Conservation (phyloP, 768 basidiomycete genomes). For the Lentinula guzmanii region DNA sequence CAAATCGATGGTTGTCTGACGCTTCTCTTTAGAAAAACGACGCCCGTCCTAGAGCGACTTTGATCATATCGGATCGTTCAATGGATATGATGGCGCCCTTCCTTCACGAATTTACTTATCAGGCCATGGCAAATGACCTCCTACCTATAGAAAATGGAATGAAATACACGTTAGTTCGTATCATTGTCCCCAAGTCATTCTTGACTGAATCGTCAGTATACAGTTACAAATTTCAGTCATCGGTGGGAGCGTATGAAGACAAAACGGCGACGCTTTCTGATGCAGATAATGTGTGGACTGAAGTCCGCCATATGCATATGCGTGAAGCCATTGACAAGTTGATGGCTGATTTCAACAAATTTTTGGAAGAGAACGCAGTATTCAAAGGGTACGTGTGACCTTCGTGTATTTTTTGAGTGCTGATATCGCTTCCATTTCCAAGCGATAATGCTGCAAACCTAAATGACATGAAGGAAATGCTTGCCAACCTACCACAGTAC, state of each 20-base stretch:
- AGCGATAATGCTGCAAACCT: constrained; percentile 78
- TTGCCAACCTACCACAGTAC: constrained; percentile 90
- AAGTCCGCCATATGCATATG: constrained; percentile 97
- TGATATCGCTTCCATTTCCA: constrained; percentile 6
- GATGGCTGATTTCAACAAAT: constrained; percentile 93
- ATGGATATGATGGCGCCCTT: constrained; percentile 92
- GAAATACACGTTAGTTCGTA: constrained; percentile 69
- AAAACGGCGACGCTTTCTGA: constrained; percentile 86
- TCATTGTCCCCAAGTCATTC: neutral
- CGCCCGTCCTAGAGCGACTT: constrained; percentile 65
- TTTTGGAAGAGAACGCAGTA: constrained; percentile 89
- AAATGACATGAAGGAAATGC: constrained; percentile 99
- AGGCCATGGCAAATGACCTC: constrained; percentile 97
- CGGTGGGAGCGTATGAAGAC: constrained; percentile 79
- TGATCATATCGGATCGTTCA: constrained; percentile 93
- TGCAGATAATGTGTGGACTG: constrained; percentile 84
- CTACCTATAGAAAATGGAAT: constrained; percentile 82
- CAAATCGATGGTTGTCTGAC: neutral
- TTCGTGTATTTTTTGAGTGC: neutral
- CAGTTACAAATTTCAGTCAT: constrained; percentile 93
- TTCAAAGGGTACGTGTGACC: constrained; percentile 68
- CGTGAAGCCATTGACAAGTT: constrained; percentile 96
- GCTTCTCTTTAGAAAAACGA: constrained; percentile 44
- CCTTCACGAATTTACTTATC: constrained; percentile 97
- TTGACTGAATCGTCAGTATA: neutral